A percentile compares a stretch with the other conserved stretches of the same genome.
Conservation (phyloP, 164 flowering plant genomes). For the Pachysandra terminalis region DNA sequence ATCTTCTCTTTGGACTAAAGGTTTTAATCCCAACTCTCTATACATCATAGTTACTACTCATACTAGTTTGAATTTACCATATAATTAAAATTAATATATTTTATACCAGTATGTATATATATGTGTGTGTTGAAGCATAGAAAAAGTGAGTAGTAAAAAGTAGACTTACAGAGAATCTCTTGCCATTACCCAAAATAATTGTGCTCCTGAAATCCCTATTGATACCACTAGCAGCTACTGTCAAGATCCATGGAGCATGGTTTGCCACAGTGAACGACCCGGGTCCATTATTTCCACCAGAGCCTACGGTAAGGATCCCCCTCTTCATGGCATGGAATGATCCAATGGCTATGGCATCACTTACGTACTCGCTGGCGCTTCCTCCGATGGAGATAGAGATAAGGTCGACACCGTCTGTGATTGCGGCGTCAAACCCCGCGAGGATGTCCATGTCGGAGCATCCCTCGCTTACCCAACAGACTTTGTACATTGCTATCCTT, state of each 20-base stretch:
- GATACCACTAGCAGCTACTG: constrained; percentile 46
- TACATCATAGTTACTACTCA: too few species aligned
- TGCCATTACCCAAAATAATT: constrained; percentile 47
- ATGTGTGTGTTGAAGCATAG: neutral
- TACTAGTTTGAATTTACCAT: too few species aligned
- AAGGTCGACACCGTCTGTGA: constrained; percentile 61
- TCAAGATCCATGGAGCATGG: constrained; percentile 57
- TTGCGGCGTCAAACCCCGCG: constrained; percentile 61
- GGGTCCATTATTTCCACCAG: constrained; percentile 65
- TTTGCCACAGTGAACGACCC: constrained; percentile 29
- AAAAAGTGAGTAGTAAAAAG: neutral
- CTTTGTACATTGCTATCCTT: too few species aligned
- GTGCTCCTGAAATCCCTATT: constrained; percentile 41
- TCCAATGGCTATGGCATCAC: constrained; percentile 57
- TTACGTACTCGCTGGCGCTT: constrained; percentile 7
- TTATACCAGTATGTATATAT: neutral
- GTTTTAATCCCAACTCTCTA: too few species aligned
- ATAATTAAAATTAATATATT: too few species aligned
- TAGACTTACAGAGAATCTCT: constrained; percentile 28
- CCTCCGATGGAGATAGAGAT: constrained; percentile 61
- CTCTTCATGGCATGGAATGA: constrained; percentile 60
- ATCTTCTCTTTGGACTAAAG: too few species aligned
- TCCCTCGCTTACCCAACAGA: too few species aligned
- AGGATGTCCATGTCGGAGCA: constrained; percentile 53
- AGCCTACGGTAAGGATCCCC: too few species aligned